These are phyloP conservation scores for Pterula multifida DNA, from an alignment of 1,284 basidiomycete genomes.

Conservation along the genomic window DNA sequence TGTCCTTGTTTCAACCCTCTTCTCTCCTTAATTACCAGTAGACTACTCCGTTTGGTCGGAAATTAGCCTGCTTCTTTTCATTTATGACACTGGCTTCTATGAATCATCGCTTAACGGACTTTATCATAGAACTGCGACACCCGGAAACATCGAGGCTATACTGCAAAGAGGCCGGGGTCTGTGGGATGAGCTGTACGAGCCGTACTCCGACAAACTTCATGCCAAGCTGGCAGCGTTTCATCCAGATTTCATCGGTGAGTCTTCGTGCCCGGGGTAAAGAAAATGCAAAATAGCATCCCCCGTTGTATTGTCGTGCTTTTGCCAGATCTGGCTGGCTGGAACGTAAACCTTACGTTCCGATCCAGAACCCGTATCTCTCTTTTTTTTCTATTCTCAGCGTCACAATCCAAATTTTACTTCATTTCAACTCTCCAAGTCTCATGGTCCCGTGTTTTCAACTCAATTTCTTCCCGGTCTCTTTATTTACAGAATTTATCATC, in stretches of 20 bases:
- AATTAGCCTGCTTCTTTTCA: slow-evolving; percentile 7
- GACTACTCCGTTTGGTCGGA: slow-evolving; percentile 9
- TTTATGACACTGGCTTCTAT: not conserved
- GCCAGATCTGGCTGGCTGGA: not conserved
- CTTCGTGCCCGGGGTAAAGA: not conserved
- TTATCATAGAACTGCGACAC: slow-evolving; percentile 39
- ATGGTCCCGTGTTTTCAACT: slow-evolving; percentile 10
- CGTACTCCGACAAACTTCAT: slow-evolving; percentile 82
- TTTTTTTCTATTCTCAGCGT: too few relatives aligned
- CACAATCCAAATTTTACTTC: not conserved
- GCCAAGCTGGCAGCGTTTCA: slow-evolving; percentile 79
- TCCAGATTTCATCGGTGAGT: slow-evolving; percentile 76
- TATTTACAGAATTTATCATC: slow-evolving; percentile 76
- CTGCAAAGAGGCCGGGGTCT: slow-evolving; percentile 55
- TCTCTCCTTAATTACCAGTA: slow-evolving; percentile 9
- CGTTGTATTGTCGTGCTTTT: not conserved
- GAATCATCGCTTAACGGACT: slow-evolving; percentile 7
- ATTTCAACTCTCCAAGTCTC: slow-evolving; percentile 1
- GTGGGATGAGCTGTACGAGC: slow-evolving; percentile 90
- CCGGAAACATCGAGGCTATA: slow-evolving; percentile 57
- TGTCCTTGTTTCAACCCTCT: slow-evolving; percentile 14
- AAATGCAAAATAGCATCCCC: not conserved
- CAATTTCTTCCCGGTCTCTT: slow-evolving; percentile 15
- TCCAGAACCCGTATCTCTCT: not conserved
- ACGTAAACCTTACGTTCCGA: not conserved